These are phyloP conservation scores for Lolium perenne DNA, from an alignment of 176 grass and related monocot genomes.

Conservation along the genomic window DNA sequence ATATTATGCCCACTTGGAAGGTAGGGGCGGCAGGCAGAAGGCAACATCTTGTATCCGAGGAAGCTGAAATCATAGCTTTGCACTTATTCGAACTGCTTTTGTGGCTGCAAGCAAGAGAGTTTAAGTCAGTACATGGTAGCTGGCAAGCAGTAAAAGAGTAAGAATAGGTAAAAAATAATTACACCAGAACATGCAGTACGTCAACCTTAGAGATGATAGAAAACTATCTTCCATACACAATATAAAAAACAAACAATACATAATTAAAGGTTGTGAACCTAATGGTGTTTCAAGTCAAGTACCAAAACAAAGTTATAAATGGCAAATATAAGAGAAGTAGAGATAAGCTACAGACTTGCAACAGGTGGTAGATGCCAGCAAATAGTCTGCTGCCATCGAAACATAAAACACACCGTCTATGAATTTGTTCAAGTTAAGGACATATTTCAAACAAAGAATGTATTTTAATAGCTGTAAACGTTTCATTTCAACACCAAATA, in stretches of 20 bases:
- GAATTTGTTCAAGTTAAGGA: slow-evolving; percentile 10
- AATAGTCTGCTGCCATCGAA: too few species aligned
- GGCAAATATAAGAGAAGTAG: slow-evolving; percentile 13
- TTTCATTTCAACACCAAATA: not conserved
- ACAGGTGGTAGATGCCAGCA: slow-evolving; percentile 8
- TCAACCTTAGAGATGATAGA: not conserved
- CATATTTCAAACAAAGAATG: not conserved
- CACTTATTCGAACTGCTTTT: slow-evolving; percentile 40
- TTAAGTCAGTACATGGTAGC: not conserved
- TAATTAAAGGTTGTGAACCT: not conserved
- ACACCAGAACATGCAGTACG: not conserved
- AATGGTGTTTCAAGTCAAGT: slow-evolving; percentile 20
- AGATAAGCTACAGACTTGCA: slow-evolving; percentile 11
- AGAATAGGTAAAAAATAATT: not conserved
- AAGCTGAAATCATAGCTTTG: slow-evolving; percentile 19
- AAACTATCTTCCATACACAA: not conserved
- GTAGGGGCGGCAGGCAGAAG: slow-evolving; percentile 17
- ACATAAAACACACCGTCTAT: not conserved
- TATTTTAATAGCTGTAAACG: not conserved
- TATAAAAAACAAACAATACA: not conserved
- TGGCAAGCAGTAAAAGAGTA: not conserved
- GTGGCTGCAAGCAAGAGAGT: slow-evolving; percentile 18
- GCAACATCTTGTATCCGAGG: slow-evolving; percentile 37
- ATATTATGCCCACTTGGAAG: slow-evolving; percentile 4
- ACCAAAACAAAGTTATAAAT: not conserved